Conservation (phyloP, 495 filamentous ascomycete genomes). For the Sporormia fimetaria region DNA sequence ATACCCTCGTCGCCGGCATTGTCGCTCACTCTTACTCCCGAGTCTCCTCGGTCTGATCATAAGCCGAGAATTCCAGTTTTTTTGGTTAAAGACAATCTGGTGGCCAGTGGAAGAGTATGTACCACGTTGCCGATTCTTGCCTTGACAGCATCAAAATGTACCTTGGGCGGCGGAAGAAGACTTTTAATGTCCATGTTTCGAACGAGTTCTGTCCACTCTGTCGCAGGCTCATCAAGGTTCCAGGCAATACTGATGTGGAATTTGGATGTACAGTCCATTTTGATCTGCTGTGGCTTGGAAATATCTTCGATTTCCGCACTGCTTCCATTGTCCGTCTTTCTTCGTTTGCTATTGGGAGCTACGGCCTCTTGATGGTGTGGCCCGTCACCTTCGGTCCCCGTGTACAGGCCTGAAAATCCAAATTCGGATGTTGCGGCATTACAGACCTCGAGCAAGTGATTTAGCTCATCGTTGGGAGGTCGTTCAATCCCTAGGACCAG, state of each 20-base stretch:
- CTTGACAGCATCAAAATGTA: conserved; percentile 46
- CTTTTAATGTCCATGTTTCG: conserved; percentile 3
- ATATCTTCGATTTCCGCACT: neutral
- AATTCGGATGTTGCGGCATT: conserved; percentile 51
- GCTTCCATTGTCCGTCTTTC: neutral
- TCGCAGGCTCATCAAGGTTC: conserved; percentile 31
- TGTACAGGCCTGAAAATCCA: conserved; percentile 65
- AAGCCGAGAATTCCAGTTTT: conserved; percentile 6
- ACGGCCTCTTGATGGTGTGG: neutral
- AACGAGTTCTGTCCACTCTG: conserved; percentile 10
- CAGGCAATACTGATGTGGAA: conserved; percentile 82
- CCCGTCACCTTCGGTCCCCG: conserved; percentile 11
- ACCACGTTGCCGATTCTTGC: conserved; percentile 69
- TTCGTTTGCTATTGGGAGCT: conserved; percentile 9
- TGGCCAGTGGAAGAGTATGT: conserved; percentile 11
- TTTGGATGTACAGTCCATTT: conserved; percentile 37
- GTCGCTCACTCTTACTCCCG: no score
- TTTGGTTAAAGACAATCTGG: neutral
- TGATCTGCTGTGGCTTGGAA: neutral
- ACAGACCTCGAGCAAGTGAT: conserved; percentile 49
- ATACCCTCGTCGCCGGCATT: no score
- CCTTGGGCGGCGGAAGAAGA: conserved; percentile 22
- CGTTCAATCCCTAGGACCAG: conserved; percentile 55
- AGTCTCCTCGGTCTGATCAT: neutral
- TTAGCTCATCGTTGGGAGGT: conserved; percentile 45